Base-by-base conservation (phyloP, 2,329 filamentous ascomycete species). In the Cladosporium sp. region DNA sequence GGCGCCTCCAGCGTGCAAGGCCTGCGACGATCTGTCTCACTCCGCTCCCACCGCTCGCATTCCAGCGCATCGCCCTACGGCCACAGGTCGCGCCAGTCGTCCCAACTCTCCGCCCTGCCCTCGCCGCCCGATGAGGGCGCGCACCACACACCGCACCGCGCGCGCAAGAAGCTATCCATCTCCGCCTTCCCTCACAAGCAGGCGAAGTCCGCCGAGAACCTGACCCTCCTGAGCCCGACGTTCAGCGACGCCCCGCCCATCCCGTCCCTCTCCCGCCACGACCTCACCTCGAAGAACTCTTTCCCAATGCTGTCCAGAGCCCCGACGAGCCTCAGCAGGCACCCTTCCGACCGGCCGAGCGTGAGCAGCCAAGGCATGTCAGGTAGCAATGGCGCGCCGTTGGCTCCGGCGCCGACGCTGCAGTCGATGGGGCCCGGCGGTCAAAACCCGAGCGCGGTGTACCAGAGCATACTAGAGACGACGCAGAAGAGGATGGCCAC, bases 401-500 rank as follows among this genome's bases (percentile, higher is more conserved):
- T 63, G 11, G 56, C 55, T 28, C 60, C 54, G 33, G 54, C 52
- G 7, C 54, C 55, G 10, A 55, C 51, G 9, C 37, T 52, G 18
- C 59, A 56, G 22, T 49, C 52, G 13, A 42, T 32, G 6, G 52
- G 43, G 14, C 18, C 52, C 9, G 33, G 43, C 16, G 45, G 46
- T 13, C 58, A 58, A 43, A 80, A 77, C 58, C 79, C 81, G 8
- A 72, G 76, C 54, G 72, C 76, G 44, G 74, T 84, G 52, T 84
- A 81, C 66, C 77, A 83, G 60, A 79, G 83, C 58, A 82, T 98
- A 56, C 87, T 92, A 54, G 92, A 97, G 55, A 82, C 89, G 62
- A 86, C 89, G 35, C 85, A 86, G 54, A 98, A 98, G 75, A 82
- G 93, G 61, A 95, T 98, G 74, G 90, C 89, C 2, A 97, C 93